Conservation (phyloP, 2,329 filamentous ascomycete genomes). For the Plectosphaerella cucumerina region DNA sequence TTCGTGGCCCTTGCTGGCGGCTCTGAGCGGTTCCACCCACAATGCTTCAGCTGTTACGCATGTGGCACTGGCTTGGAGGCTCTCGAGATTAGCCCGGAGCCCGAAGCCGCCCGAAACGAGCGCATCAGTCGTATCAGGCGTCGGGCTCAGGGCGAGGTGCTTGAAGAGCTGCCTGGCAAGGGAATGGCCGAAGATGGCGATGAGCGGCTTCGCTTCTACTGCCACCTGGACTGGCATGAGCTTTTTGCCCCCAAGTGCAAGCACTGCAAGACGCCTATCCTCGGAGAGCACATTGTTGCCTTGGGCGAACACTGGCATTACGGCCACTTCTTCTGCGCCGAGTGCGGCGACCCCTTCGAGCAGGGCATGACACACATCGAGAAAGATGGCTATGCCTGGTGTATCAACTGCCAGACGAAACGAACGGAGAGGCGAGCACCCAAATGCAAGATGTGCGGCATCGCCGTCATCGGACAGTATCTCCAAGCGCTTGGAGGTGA, state of each 20-base stretch:
- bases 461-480: slow-evolving; percentile 83
- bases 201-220: slow-evolving; percentile 78
- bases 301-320: slow-evolving; percentile 96
- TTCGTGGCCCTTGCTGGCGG: slow-evolving; percentile 79
- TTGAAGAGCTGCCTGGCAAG: slow-evolving; percentile 59
- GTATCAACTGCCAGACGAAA: slow-evolving; percentile 86
- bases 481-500: slow-evolving; percentile 84
- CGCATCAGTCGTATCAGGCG: slow-evolving; percentile 70
- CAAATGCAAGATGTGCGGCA: slow-evolving; percentile 82
- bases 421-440: slow-evolving; percentile 83
- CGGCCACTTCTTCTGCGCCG: slow-evolving; percentile 97
- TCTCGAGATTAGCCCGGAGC: slow-evolving; percentile 94
- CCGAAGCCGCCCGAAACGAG: slow-evolving; percentile 63
- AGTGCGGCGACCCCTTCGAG: slow-evolving; percentile 94
- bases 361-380: slow-evolving; percentile 71
- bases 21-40: slow-evolving; percentile 77
- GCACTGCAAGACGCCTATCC: slow-evolving; percentile 92
- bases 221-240: slow-evolving; percentile 98
- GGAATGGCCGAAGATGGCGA: slow-evolving; percentile 70
- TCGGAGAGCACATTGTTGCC: slow-evolving; percentile 90
- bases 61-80: slow-evolving; percentile 88
- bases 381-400: slow-evolving; percentile 98
- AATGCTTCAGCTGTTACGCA: slow-evolving; percentile 86
- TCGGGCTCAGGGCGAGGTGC: slow-evolving; percentile 52
- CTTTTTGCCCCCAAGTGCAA: slow-evolving; percentile 89